phyloP scores from a whole-genome alignment of 805 yeast species.

The Debaryomyces maramus region DNA sequence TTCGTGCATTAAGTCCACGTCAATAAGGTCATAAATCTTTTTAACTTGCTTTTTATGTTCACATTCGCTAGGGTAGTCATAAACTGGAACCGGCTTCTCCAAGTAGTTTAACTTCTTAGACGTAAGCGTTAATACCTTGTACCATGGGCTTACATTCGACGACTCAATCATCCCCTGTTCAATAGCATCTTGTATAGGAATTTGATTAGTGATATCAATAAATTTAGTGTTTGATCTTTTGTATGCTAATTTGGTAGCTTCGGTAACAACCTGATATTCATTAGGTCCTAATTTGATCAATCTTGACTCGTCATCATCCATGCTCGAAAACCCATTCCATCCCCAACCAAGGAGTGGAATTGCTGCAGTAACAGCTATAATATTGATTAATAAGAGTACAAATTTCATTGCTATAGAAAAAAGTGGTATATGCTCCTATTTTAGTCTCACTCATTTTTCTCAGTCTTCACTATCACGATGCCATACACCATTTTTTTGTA shows the following conservation, averaged over 20 bases:
- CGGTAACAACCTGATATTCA: conserved; percentile 32
- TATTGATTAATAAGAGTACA: neutral
- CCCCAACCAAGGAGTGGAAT: conserved; percentile 9
- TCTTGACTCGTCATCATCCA: conserved; percentile 13
- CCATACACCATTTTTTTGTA: too few relatives aligned
- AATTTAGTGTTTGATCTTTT: conserved; percentile 50
- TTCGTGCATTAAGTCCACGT: conserved; percentile 46
- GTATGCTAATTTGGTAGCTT: conserved; percentile 33
- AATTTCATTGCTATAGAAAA: conserved; percentile 1
- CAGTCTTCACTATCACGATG: too few relatives aligned
- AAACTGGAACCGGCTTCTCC: conserved; percentile 28
- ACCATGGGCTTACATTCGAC: conserved; percentile 10
- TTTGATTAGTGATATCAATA: conserved; percentile 62
- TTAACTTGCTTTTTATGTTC: conserved; percentile 39
- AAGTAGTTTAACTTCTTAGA: conserved; percentile 26
- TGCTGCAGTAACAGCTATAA: conserved; percentile 5
- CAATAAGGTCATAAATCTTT: conserved; percentile 44
- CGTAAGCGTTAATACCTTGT: conserved; percentile 18
- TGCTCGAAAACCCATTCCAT: neutral
- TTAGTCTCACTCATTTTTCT: neutral
- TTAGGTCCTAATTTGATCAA: conserved; percentile 38
- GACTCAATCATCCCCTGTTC: conserved; percentile 23
- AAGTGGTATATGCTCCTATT: neutral
- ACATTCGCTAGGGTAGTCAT: conserved; percentile 54
- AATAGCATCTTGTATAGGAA: conserved; percentile 37